These are phyloP conservation scores for Prinsepia uniflora DNA, from an alignment of 306 rosid genomes.

Conservation along the genomic window DNA sequence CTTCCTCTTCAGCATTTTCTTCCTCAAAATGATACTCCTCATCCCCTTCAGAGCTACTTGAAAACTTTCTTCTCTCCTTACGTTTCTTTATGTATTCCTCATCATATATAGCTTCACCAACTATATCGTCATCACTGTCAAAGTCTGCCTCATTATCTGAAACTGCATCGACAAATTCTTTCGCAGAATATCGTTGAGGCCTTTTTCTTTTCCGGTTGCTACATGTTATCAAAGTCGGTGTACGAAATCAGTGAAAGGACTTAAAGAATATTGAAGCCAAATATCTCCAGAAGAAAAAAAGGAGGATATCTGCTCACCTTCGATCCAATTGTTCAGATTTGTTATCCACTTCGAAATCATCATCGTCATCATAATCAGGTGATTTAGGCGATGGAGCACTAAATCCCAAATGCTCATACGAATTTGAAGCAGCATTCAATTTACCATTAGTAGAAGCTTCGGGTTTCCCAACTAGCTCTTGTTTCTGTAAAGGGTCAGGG, in stretches of 20 bases:
- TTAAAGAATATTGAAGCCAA: conserved; percentile 6
- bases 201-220: conserved; percentile 79
- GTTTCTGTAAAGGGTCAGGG: conserved; percentile 64
- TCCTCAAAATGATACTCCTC: conserved; percentile 90
- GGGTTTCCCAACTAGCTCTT: conserved; percentile 51
- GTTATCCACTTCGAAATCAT: conserved; percentile 57
- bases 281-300: not conserved
- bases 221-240: conserved; percentile 29
- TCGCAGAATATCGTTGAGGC: conserved; percentile 87
- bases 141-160: conserved; percentile 77
- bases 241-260: conserved; percentile 4
- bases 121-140: conserved; percentile 95
- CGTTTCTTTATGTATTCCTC: conserved; percentile 88
- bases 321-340: conserved; percentile 60
- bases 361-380: conserved; percentile 54
- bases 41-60: conserved; percentile 98
- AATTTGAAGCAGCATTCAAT: conserved; percentile 57
- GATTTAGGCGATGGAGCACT: conserved; percentile 69
- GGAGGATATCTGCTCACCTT: conserved; percentile 42
- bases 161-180: conserved; percentile 67
- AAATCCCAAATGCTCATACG: conserved; percentile 49
- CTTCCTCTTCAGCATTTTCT: conserved; percentile 88
- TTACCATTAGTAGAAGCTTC: conserved; percentile 75
- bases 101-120: conserved; percentile 93
- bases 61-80: conserved; percentile 69